These are phyloP conservation scores for Epithemia pelagica DNA, from an alignment of 108 stramenopile species.

Conservation along the genomic window DNA sequence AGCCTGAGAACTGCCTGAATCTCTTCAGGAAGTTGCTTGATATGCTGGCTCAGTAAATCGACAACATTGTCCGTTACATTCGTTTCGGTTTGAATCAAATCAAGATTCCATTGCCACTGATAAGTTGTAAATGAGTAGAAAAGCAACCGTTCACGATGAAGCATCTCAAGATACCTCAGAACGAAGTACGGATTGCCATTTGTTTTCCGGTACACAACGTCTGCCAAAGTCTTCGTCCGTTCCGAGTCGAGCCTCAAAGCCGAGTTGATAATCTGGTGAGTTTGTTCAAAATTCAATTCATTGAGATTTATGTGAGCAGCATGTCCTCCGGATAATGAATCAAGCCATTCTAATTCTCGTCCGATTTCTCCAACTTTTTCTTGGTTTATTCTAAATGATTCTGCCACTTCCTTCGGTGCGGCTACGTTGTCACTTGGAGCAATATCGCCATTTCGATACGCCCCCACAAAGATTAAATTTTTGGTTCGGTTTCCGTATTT, in stretches of 20 bases:
- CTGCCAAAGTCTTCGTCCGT: background rate
- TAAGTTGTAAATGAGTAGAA: background rate
- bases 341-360: background rate
- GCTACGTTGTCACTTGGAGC: background rate
- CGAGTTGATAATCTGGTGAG: background rate
- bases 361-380: background rate
- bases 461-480: background rate
- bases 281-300: background rate
- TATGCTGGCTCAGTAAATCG: background rate
- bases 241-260: background rate
- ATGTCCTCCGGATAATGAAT: background rate
- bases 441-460: background rate
- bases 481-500: too few species aligned
- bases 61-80: conserved; percentile 5
- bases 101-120: background rate
- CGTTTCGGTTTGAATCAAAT: background rate
- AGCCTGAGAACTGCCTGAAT: background rate
- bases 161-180: background rate
- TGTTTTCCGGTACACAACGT: background rate
- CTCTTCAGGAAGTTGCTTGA: background rate
- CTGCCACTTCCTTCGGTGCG: background rate
- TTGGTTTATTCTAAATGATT: background rate
- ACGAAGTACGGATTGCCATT: conserved; percentile 1
- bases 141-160: background rate
- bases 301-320: background rate